Evolutionary conservation across 345 rosid species (phyloP).

Genomic region (Camelina sativa): DNA sequence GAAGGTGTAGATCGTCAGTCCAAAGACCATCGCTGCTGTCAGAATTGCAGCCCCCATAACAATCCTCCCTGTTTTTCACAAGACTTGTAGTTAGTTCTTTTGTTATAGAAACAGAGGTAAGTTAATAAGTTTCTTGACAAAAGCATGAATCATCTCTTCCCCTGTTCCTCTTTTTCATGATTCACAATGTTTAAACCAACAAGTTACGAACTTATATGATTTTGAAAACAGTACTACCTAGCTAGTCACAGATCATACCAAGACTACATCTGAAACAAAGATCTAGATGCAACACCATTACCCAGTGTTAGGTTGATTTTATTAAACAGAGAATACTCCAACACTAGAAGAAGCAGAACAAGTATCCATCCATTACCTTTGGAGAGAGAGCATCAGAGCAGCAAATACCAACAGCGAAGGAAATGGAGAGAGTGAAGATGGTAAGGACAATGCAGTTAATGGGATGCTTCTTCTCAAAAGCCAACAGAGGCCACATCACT

Average conservation of each 20-base stretch:
- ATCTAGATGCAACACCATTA: neutral
- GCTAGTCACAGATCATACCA: neutral
- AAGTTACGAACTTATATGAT: neutral
- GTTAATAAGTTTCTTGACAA: neutral
- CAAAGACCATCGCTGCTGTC: constrained; percentile 56
- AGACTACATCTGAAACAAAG: neutral
- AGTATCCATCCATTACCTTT: constrained; percentile 49
- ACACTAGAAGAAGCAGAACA: neutral
- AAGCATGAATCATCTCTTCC: neutral
- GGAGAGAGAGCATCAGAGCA: constrained; percentile 64
- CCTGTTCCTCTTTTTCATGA: neutral
- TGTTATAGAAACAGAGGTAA: neutral
- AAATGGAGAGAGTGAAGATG: constrained; percentile 56
- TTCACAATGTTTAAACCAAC: neutral
- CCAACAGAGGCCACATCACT: constrained; percentile 58
- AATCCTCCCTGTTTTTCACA: constrained; percentile 51
- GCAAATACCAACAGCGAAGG: constrained; percentile 58
- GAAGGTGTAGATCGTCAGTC: constrained; percentile 73
- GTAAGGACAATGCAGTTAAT: constrained; percentile 56
- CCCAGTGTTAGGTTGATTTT: neutral
- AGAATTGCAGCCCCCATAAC: constrained; percentile 64
- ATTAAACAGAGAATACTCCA: neutral
- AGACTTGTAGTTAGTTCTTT: neutral
- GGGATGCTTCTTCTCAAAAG: constrained; percentile 58
- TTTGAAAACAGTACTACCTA: neutral